Base-by-base conservation (phyloP, 2,329 filamentous ascomycete genomes). In the Malbranchea cinnamomea region DNA sequence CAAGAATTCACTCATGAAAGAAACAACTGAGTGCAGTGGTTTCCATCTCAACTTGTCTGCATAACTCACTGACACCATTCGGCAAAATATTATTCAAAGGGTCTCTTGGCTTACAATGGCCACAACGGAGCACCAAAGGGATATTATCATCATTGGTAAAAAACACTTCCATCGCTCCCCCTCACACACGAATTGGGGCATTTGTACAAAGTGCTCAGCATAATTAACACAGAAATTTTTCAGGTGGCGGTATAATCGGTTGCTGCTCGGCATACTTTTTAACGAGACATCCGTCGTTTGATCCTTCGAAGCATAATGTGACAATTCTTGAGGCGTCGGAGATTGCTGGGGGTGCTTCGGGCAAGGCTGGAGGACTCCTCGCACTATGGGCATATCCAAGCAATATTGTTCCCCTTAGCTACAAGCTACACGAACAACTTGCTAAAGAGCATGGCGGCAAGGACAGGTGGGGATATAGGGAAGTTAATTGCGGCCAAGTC, bases 241-340 rank as follows among this genome's bases (percentile, higher is more conserved):
- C 30, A 83, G 84, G 87, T 42, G 87, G 84, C 42, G 87, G 87
- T 44, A 84, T 95, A 39, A 92, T 95, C 45, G 89, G 89, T 47
- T 78, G 74, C 52, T 89, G 82, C 28, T 84, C 81, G 4, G 85
- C 87, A 34, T 95, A 95, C 56, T 95, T 76, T 49, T 64, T 95
- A 24, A 89, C 84, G 2, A 75, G 81, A 39, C 85, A 95, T 52
- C 74, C 81, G 16, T 74, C 69, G 17, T 95, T 80, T 59, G 68
- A 89, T 50, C 73, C 75, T 23, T 56, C 68, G 13, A 68, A 71
- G 31, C 81, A 93, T 52, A 75, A 65, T 31, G 77, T 95, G 45
- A 92, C 80, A 1, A 64, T 98, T 17, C 66, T 95, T 32, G 89
- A 98, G 62, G 84, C 89, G 1, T 74, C 74, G 3, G 67, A 74